Conservation (phyloP, 495 filamentous ascomycete genomes). For the Penicillium argentinense region DNA sequence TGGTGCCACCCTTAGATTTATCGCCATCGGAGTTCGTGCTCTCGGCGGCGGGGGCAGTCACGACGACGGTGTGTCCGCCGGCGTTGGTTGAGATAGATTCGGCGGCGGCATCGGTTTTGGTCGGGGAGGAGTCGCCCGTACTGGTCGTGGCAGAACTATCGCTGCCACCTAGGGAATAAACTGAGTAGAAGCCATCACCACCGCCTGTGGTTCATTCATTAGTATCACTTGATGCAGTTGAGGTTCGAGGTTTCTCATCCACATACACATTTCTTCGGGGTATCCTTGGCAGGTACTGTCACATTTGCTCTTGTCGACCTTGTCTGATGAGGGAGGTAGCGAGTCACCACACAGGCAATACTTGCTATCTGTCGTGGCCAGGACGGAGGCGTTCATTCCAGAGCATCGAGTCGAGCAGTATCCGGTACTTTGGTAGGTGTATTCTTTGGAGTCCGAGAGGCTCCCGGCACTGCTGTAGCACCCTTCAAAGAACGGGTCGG, state of each 20-base stretch:
- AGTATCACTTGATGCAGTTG: constrained; percentile 1
- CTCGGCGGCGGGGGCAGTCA: constrained; percentile 34
- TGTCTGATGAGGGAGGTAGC: constrained; percentile 39
- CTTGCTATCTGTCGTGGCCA: constrained; percentile 41
- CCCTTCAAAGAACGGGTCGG: constrained; percentile 24
- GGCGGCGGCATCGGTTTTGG: constrained; percentile 18
- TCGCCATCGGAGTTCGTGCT: constrained; percentile 13
- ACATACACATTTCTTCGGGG: constrained; percentile 48
- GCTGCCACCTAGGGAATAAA: constrained; percentile 44
- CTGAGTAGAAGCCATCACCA: constrained; percentile 38
- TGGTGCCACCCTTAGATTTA: constrained; percentile 42
- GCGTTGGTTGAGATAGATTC: constrained; percentile 22
- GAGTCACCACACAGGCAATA: constrained; percentile 50
- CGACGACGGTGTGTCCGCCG: constrained; percentile 37
- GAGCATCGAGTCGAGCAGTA: constrained; percentile 46
- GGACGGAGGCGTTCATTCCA: constrained; percentile 32
- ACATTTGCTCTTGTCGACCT: constrained; percentile 40
- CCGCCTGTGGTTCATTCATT: constrained; percentile 36
- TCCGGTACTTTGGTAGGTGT: constrained; percentile 48
- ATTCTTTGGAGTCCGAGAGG: constrained; percentile 17
- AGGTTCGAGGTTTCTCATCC: not conserved
- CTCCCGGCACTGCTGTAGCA: constrained; percentile 38
- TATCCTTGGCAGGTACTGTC: constrained; percentile 43
- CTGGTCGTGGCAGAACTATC: constrained; percentile 20
- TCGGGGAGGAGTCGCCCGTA: constrained; percentile 8